phyloP scores from a whole-genome alignment of 2,329 filamentous ascomycete genomes.

The Penicillium sp. region DNA sequence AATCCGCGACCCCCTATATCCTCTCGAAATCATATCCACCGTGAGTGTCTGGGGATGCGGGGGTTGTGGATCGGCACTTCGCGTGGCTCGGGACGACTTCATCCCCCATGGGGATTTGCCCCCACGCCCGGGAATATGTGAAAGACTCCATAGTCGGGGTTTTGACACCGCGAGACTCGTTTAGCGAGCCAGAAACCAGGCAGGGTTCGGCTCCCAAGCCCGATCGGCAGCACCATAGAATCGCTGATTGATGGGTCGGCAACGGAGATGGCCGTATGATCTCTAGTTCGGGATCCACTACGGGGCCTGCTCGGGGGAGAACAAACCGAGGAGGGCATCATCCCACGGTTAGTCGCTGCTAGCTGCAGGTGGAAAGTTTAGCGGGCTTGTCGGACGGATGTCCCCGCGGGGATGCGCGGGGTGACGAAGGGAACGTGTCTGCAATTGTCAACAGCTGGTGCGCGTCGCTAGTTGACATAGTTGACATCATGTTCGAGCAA shows the following conservation, averaged over 20 bases:
- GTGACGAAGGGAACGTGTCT: not conserved
- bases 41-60: conserved; percentile 12
- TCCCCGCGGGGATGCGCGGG: not conserved
- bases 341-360: not conserved
- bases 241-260: conserved; percentile 10
- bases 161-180: not conserved
- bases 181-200: not conserved
- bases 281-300: conserved; percentile 6
- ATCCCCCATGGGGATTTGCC: conserved; percentile 13
- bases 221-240: not conserved
- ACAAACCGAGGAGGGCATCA: conserved; percentile 12
- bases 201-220: not conserved
- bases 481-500: conserved; percentile 10
- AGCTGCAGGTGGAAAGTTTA: not conserved
- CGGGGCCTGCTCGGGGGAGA: conserved; percentile 8
- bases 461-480: not conserved
- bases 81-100: conserved; percentile 9
- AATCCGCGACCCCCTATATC: not conserved
- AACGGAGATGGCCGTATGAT: conserved; percentile 11
- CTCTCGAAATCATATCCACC: not conserved
- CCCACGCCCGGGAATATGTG: conserved; percentile 4
- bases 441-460: not conserved
- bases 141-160: not conserved
- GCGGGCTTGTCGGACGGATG: not conserved
- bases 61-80: conserved; percentile 8